A percentile compares a stretch with the other conserved stretches of the same genome.
phyloP scores from a whole-genome alignment of 75 land plant genomes.

The Pinus albicaulis region DNA sequence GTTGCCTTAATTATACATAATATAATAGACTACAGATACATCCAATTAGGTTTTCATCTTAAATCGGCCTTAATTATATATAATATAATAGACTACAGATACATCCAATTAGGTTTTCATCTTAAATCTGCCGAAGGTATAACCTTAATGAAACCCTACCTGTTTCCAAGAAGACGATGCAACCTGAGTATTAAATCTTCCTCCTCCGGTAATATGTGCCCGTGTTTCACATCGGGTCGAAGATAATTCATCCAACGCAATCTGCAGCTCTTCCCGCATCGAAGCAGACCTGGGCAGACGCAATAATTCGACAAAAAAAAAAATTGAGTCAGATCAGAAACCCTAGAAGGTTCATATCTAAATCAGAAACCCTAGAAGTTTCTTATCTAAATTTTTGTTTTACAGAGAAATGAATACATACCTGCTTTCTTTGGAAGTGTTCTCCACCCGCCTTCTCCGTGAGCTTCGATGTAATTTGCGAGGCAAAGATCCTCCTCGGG shows the following conservation, averaged over 20 bases:
- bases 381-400: no score
- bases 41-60: no score
- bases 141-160: slow-evolving; percentile 23
- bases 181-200: slow-evolving; percentile 48
- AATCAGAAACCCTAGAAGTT: no score
- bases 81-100: no score
- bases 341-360: no score
- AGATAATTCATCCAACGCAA: slow-evolving; percentile 70
- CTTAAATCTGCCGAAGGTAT: no score
- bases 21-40: no score
- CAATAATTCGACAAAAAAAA: no score
- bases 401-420: not conserved
- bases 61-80: no score
- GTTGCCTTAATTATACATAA: no score
- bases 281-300: slow-evolving; percentile 28
- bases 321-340: no score
- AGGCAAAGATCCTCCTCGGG: slow-evolving; percentile 15
- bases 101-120: no score
- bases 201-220: slow-evolving; percentile 51
- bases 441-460: slow-evolving; percentile 25
- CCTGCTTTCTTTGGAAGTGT: slow-evolving; percentile 20
- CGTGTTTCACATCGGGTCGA: slow-evolving; percentile 59
- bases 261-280: slow-evolving; percentile 71
- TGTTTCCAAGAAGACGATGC: slow-evolving; percentile 60
- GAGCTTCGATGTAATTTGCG: slow-evolving; percentile 7